Percentiles rank a stretch among this genome's conserved stretches.
These are phyloP conservation scores for Paraphaeosphaeria minitans DNA, from an alignment of 2,329 filamentous ascomycete genomes.

Conservation along the genomic window DNA sequence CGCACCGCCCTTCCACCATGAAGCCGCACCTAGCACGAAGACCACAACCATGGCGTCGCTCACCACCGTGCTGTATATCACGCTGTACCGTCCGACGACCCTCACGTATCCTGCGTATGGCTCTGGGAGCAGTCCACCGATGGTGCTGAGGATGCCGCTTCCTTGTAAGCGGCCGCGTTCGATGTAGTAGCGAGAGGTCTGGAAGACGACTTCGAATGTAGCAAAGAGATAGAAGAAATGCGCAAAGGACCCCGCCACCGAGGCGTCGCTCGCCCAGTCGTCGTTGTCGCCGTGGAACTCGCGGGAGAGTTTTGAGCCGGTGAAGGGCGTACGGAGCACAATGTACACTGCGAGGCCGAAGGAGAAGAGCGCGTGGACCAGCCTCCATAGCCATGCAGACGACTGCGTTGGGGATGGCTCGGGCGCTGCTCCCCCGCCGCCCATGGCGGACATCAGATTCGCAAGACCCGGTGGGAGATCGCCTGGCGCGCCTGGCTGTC, in stretches of 20 bases:
- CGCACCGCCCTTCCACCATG: conserved; percentile 54
- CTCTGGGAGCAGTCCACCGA: conserved; percentile 69
- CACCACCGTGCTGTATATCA: conserved; percentile 74
- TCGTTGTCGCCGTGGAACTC: conserved; percentile 26
- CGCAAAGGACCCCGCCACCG: conserved; percentile 50
- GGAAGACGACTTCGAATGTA: conserved; percentile 73
- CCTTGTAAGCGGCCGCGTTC: conserved; percentile 65
- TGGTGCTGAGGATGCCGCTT: conserved; percentile 66
- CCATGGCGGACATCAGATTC: conserved; percentile 53
- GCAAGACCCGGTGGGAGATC: conserved; percentile 50
- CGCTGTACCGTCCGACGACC: conserved; percentile 67
- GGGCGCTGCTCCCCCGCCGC: conserved; percentile 44
- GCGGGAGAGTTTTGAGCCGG: conserved; percentile 64
- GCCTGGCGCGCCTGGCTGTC: conserved; percentile 32
- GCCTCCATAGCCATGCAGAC: conserved; percentile 67
- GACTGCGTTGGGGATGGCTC: conserved; percentile 48
- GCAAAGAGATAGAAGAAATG: conserved; percentile 82
- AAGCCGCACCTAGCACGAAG: conserved; percentile 70
- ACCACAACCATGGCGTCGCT: conserved; percentile 76
- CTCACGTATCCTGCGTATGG: conserved; percentile 66
- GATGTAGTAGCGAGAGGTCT: conserved; percentile 72
- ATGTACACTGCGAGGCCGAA: conserved; percentile 73
- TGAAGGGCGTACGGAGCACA: conserved; percentile 69
- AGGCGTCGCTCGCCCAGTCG: conserved; percentile 38
- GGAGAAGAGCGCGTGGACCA: conserved; percentile 75